Evolutionary conservation across 2,329 filamentous ascomycete genomes (phyloP).

Genomic region (Hymenotorrendiella dingleyae): DNA sequence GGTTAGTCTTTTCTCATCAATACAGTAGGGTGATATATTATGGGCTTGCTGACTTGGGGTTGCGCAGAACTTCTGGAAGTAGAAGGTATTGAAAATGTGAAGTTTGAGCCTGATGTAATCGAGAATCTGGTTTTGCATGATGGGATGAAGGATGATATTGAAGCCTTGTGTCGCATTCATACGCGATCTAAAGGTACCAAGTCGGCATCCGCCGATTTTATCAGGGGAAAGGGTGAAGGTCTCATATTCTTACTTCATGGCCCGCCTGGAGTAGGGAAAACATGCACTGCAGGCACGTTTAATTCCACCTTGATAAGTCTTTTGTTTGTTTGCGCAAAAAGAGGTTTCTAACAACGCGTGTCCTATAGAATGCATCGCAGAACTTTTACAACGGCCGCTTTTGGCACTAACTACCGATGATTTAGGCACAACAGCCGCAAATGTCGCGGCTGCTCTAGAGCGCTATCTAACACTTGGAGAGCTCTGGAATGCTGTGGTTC

Average conservation of each 20-base stretch:
- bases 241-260: conserved; percentile 10
- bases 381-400: conserved; percentile 14
- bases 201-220: conserved; percentile 6
- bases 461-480: conserved; percentile 40
- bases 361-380: conserved; percentile 26
- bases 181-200: background rate
- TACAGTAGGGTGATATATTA: too few relatives aligned
- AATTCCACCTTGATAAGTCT: background rate
- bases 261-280: conserved; percentile 12
- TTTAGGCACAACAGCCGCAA: conserved; percentile 38
- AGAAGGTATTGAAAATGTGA: background rate
- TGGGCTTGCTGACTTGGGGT: too few relatives aligned
- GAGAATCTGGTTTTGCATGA: background rate
- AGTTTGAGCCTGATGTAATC: background rate
- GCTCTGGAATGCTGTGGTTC: conserved; percentile 43
- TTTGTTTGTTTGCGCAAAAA: too few relatives aligned
- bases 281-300: conserved; percentile 15
- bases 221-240: conserved; percentile 19
- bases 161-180: too few relatives aligned
- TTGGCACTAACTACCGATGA: conserved; percentile 36
- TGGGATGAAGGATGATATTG: background rate
- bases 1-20: too few relatives aligned
- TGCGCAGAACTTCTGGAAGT: too few relatives aligned
- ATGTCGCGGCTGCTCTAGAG: conserved; percentile 40
- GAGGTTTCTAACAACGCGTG: background rate